phyloP scores from a whole-genome alignment of 164 flowering plant species.

The Vitis riparia region DNA sequence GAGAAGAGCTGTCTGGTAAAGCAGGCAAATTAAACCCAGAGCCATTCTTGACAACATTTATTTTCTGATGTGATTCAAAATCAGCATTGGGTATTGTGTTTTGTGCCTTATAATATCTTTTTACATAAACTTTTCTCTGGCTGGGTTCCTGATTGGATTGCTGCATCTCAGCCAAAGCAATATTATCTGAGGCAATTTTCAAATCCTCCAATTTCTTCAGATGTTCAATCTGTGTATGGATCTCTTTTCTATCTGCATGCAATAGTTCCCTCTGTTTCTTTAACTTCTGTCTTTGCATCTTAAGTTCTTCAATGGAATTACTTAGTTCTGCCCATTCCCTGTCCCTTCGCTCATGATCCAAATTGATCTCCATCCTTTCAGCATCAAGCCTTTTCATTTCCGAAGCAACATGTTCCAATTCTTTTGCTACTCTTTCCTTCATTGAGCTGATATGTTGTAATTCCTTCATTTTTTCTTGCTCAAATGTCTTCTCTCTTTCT shows the following conservation, averaged over 20 bases:
- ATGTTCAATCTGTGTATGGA: slow-evolving; percentile 53
- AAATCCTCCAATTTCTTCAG: slow-evolving; percentile 59
- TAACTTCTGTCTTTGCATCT: slow-evolving; percentile 70
- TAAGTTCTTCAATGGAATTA: slow-evolving; percentile 76
- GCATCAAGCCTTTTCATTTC: slow-evolving; percentile 74
- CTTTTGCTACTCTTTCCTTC: slow-evolving; percentile 60
- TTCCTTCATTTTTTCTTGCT: slow-evolving; percentile 68
- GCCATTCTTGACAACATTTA: slow-evolving; percentile 16
- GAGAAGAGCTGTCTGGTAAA: slow-evolving; percentile 25
- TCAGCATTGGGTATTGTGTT: slow-evolving; percentile 14
- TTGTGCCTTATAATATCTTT: slow-evolving; percentile 25
- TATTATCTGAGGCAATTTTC: slow-evolving; percentile 50
- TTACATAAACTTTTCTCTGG: slow-evolving; percentile 23
- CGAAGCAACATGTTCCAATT: slow-evolving; percentile 54
- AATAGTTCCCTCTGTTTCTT: slow-evolving; percentile 77
- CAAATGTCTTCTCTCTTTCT: slow-evolving; percentile 70
- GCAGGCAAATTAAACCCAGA: slow-evolving; percentile 18
- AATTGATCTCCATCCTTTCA: slow-evolving; percentile 65
- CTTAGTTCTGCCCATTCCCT: slow-evolving; percentile 75
- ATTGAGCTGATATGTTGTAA: slow-evolving; percentile 52
- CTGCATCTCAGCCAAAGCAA: slow-evolving; percentile 34
- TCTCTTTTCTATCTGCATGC: slow-evolving; percentile 73
- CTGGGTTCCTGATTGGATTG: slow-evolving; percentile 23
- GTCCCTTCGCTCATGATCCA: slow-evolving; percentile 73
- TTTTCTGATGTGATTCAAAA: slow-evolving; percentile 10